Evolutionary conservation across 2,329 filamentous ascomycete species (phyloP).

Genomic region (Phyllosticta paracitricarpa): DNA sequence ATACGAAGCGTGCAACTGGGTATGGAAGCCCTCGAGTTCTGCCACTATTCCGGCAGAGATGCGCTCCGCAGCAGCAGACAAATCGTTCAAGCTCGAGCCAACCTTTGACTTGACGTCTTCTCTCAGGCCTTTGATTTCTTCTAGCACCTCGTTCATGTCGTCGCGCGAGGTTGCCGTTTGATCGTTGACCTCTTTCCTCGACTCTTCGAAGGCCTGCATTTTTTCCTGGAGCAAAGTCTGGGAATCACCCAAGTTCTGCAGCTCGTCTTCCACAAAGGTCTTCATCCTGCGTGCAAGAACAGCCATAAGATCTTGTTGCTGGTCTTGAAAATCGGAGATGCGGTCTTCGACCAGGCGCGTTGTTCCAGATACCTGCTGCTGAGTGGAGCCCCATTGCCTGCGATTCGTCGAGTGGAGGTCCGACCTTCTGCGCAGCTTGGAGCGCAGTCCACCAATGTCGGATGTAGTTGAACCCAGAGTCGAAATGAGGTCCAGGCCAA

Average conservation of each 20-base stretch:
- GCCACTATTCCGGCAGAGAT: conserved; percentile 83
- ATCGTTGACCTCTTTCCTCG: conserved; percentile 56
- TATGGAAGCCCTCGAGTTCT: conserved; percentile 77
- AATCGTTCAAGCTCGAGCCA: conserved; percentile 70
- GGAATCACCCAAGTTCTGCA: conserved; percentile 59
- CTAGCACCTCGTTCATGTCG: conserved; percentile 82
- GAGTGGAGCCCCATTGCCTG: conserved; percentile 66
- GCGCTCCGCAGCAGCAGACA: conserved; percentile 74
- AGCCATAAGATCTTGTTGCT: conserved; percentile 62
- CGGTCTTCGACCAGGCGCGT: conserved; percentile 68
- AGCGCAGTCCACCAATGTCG: conserved; percentile 72
- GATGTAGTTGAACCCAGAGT: conserved; percentile 68
- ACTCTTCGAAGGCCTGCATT: conserved; percentile 55
- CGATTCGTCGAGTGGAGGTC: conserved; percentile 75
- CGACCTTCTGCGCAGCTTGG: conserved; percentile 77
- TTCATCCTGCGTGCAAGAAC: conserved; percentile 63
- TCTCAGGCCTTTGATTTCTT: conserved; percentile 82
- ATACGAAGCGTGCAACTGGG: conserved; percentile 73
- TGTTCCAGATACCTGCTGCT: conserved; percentile 64
- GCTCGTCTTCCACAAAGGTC: conserved; percentile 63
- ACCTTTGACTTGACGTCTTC: conserved; percentile 82
- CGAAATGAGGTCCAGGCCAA: conserved; percentile 67
- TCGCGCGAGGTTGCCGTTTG: conserved; percentile 63
- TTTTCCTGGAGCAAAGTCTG: conserved; percentile 63
- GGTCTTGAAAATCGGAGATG: conserved; percentile 59